These are phyloP conservation scores for Fusarium sp. DNA, from an alignment of 2,329 filamentous ascomycete species.

Conservation along the genomic window DNA sequence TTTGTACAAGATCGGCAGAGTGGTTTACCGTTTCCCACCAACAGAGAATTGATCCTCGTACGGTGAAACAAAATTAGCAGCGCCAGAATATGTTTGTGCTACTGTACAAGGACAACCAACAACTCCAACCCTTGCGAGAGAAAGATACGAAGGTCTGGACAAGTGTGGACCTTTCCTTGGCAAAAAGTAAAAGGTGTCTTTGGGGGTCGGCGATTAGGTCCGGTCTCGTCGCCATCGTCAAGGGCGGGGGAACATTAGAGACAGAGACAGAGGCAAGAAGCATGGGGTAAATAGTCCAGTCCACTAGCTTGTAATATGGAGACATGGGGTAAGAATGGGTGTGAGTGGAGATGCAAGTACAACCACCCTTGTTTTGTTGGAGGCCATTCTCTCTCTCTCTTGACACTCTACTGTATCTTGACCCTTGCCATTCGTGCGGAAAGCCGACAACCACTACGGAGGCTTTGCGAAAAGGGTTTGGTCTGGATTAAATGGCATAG, in stretches of 20 bases:
- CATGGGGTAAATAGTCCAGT: conserved; percentile 23
- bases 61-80: conserved; percentile 34
- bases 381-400: conserved; percentile 13
- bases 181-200: conserved; percentile 15
- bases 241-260: conserved; percentile 24
- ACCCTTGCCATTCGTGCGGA: conserved; percentile 39
- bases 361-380: conserved; percentile 13
- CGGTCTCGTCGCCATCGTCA: background rate
- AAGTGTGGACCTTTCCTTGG: conserved; percentile 24
- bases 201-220: conserved; percentile 41
- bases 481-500: conserved; percentile 4
- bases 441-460: conserved; percentile 29
- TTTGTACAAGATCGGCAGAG: conserved; percentile 23
- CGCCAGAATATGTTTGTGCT: conserved; percentile 5
- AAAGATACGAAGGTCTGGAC: conserved; percentile 20
- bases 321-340: conserved; percentile 25
- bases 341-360: conserved; percentile 20
- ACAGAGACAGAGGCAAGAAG: background rate
- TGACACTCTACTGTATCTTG: conserved; percentile 23
- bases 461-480: conserved; percentile 30
- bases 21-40: background rate
- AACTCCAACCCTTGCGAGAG: conserved; percentile 31
- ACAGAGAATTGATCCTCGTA: background rate
- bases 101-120: background rate
- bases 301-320: conserved; percentile 16